Conservation (phyloP, 2,329 filamentous ascomycete species). For the Trichoderma breve region DNA sequence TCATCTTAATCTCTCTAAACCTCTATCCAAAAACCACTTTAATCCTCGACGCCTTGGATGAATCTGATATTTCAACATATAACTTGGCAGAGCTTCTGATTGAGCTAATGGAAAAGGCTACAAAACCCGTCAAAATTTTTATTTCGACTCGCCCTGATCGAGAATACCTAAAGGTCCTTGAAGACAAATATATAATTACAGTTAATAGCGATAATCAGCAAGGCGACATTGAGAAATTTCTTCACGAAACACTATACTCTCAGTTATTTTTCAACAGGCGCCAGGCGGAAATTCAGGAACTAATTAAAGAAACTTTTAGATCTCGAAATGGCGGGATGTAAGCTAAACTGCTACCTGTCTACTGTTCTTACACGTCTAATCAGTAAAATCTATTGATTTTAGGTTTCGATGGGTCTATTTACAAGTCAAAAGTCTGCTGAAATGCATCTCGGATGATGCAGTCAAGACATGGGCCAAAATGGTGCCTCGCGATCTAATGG, state of each 20-base stretch:
- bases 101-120: not conserved
- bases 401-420: conserved; percentile 27
- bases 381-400: not conserved
- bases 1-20: conserved; percentile 18
- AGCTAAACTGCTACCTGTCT: not conserved
- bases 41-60: conserved; percentile 24
- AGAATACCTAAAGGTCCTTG: conserved; percentile 14
- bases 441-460: conserved; percentile 16
- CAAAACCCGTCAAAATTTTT: conserved; percentile 22
- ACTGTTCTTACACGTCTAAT: not conserved
- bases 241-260: conserved; percentile 6
- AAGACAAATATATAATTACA: conserved; percentile 10
- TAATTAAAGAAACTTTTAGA: not conserved
- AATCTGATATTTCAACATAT: conserved; percentile 19
- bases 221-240: conserved; percentile 24
- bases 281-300: not conserved
- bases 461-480: conserved; percentile 18
- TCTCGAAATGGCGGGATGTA: not conserved
- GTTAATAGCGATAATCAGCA: conserved; percentile 20
- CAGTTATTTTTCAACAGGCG: not conserved
- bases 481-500: conserved; percentile 19
- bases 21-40: conserved; percentile 19
- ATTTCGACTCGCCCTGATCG: conserved; percentile 23
- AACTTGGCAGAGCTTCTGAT: conserved; percentile 21
- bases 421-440: conserved; percentile 17